Conservation (phyloP, 75 land plant genomes). For the Cupressus sempervirens region DNA sequence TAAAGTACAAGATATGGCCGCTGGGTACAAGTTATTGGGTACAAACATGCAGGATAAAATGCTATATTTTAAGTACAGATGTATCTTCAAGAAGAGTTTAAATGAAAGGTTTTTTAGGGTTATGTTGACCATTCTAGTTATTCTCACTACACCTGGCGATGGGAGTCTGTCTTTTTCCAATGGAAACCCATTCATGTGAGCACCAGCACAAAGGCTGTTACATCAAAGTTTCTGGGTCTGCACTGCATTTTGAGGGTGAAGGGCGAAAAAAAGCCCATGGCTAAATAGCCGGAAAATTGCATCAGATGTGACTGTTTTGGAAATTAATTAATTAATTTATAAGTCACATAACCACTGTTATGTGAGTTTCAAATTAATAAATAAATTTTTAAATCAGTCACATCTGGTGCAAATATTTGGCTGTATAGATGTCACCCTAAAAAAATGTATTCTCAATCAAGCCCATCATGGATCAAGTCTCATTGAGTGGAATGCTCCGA, state of each 20-base stretch:
- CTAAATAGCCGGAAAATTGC: too few relatives aligned
- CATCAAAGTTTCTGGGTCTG: not conserved
- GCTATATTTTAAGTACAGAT: not conserved
- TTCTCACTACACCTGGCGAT: not conserved
- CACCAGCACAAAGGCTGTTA: not conserved
- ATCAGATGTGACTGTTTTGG: too few relatives aligned
- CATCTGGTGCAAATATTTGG: too few relatives aligned
- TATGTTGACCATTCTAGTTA: not conserved
- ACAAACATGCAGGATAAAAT: conserved; percentile 11
- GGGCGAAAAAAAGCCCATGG: too few relatives aligned
- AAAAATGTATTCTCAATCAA: too few relatives aligned
- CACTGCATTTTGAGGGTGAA: not conserved
- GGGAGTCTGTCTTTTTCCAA: not conserved
- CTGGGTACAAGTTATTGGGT: not conserved
- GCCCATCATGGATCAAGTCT: too few relatives aligned
- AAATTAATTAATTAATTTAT: too few relatives aligned
- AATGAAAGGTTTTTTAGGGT: not conserved
- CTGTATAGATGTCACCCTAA: too few relatives aligned
- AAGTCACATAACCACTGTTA: too few relatives aligned
- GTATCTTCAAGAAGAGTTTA: not conserved
- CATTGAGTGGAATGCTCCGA: too few relatives aligned
- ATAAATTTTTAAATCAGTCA: too few relatives aligned
- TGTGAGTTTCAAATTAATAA: too few relatives aligned
- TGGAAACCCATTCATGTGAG: not conserved
- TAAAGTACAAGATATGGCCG: not conserved